A percentile compares a stretch with the other conserved stretches of the same genome.
Conservation (phyloP, 495 filamentous ascomycete species). For the Penicillium cataractarum region DNA sequence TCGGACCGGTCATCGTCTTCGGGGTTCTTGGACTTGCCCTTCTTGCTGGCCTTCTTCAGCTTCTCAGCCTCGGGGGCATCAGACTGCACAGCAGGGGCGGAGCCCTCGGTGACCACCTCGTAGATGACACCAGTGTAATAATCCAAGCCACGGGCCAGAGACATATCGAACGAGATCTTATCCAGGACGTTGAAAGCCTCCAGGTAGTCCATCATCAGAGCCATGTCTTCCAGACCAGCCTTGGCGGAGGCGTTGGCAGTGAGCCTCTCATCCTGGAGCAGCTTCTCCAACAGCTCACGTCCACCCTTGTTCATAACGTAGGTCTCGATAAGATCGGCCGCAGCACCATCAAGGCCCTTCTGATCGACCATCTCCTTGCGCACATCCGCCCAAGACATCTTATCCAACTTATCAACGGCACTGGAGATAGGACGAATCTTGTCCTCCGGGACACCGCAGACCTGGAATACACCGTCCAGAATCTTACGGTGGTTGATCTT, state of each 20-base stretch:
- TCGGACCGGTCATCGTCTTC: slow-evolving; percentile 81
- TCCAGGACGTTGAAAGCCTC: slow-evolving; percentile 72
- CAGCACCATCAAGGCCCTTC: slow-evolving; percentile 73
- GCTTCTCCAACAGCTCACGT: slow-evolving; percentile 66
- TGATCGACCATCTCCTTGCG: slow-evolving; percentile 90
- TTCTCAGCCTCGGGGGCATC: slow-evolving; percentile 51
- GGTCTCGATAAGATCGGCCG: slow-evolving; percentile 84
- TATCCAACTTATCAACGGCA: slow-evolving; percentile 96
- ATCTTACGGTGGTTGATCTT: slow-evolving; percentile 97
- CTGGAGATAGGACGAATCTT: slow-evolving; percentile 86
- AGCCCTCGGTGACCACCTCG: slow-evolving; percentile 86
- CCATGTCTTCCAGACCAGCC: slow-evolving; percentile 81
- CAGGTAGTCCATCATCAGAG: slow-evolving; percentile 78
- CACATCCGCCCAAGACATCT: slow-evolving; percentile 88
- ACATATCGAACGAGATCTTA: slow-evolving; percentile 78
- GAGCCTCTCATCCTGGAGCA: slow-evolving; percentile 65
- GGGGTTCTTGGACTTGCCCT: slow-evolving; percentile 57
- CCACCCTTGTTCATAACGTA: slow-evolving; percentile 73
- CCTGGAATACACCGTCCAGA: slow-evolving; percentile 87
- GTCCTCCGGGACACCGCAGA: slow-evolving; percentile 84
- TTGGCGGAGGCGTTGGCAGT: slow-evolving; percentile 70
- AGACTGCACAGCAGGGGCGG: slow-evolving; percentile 59
- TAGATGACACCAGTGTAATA: slow-evolving; percentile 97
- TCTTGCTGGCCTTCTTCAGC: slow-evolving; percentile 58
- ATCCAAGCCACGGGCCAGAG: slow-evolving; percentile 82